Evolutionary conservation across 352 stramenopile species (phyloP).

Genomic region (Globisporangium spinosum): DNA sequence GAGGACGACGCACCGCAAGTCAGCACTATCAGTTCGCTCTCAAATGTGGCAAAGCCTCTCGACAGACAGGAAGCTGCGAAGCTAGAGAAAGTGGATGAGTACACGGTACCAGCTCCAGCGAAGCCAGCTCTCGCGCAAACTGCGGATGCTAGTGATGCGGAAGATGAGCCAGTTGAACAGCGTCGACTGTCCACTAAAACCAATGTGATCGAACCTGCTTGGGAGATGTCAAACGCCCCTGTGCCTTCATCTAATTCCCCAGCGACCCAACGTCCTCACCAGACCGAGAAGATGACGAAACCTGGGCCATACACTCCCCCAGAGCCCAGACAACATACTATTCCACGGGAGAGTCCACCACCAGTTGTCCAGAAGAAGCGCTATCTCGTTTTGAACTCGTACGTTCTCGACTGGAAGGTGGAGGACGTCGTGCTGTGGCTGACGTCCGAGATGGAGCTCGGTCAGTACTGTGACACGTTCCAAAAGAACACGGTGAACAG

Average conservation of each 20-base stretch:
- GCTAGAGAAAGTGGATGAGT: slow-evolving; percentile 15
- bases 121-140: background rate
- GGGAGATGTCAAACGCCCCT: background rate
- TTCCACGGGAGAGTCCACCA: background rate
- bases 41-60: background rate
- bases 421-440: slow-evolving; percentile 49
- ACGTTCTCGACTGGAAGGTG: slow-evolving; percentile 47
- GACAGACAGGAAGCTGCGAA: background rate
- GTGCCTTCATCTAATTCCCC: background rate
- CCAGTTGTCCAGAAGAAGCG: slow-evolving; percentile 1
- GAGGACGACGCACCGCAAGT: background rate
- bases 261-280: background rate
- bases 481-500: slow-evolving; percentile 40
- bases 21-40: background rate
- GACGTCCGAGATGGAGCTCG: slow-evolving; percentile 40
- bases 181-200: background rate
- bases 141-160: background rate
- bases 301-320: background rate
- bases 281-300: background rate
- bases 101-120: background rate
- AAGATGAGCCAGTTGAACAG: background rate
- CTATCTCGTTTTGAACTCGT: slow-evolving; percentile 10
- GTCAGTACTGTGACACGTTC: slow-evolving; percentile 34
- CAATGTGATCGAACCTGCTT: background rate
- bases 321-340: background rate